A percentile compares a stretch with the other conserved stretches of the same genome.
phyloP scores from a whole-genome alignment of 768 basidiomycete species.

The Tricholoma saponaceum region DNA sequence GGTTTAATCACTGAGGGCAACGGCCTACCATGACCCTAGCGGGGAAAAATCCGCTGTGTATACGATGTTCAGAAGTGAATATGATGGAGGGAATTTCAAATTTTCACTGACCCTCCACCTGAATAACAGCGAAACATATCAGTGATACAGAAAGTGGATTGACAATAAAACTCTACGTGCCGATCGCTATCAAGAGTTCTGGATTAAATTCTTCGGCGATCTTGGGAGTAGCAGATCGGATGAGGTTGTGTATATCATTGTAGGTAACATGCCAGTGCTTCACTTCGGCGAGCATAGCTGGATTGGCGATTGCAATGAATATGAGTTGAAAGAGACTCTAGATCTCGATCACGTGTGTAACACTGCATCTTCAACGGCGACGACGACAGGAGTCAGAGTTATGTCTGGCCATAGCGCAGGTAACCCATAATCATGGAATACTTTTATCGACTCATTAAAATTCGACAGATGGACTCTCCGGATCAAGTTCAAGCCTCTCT shows the following conservation, averaged over 20 bases:
- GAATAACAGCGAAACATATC: conserved; percentile 11
- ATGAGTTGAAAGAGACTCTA: too few species aligned
- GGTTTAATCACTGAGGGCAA: conserved; percentile 3
- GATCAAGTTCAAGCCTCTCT: conserved; percentile 25
- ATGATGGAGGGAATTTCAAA: conserved; percentile 11
- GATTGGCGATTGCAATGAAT: neutral
- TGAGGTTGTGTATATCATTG: conserved; percentile 90
- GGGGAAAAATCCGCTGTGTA: conserved; percentile 85
- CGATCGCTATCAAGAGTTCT: conserved; percentile 83
- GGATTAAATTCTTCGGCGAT: conserved; percentile 82
- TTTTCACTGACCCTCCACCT: conserved; percentile 76
- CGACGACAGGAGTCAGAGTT: neutral
- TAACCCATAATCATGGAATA: neutral
- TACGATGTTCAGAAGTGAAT: conserved; percentile 11
- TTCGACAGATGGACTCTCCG: conserved; percentile 28
- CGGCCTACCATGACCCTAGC: conserved; percentile 75
- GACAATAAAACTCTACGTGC: conserved; percentile 27
- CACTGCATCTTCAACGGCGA: neutral
- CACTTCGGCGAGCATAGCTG: conserved; percentile 36
- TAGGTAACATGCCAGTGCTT: conserved; percentile 76
- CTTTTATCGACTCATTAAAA: neutral
- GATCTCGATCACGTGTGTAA: neutral
- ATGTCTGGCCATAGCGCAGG: conserved; percentile 19
- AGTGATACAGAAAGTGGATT: neutral
- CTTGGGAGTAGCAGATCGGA: conserved; percentile 57